Conservation (phyloP, 2,329 filamentous ascomycete species). For the Colletotrichum siamense region DNA sequence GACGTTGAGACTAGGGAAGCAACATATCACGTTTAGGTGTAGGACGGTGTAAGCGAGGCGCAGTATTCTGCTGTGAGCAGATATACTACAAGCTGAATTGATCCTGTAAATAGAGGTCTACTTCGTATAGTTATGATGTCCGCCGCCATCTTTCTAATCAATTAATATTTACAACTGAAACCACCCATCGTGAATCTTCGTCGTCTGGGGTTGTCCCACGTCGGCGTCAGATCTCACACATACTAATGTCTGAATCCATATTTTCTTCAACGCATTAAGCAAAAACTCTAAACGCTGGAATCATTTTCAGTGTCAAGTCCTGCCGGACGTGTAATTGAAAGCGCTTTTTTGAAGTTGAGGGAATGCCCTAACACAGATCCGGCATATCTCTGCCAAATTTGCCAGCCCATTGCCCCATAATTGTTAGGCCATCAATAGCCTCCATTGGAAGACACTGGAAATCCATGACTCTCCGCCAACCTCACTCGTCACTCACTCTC, state of each 20-base stretch:
- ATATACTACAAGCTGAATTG: neutral
- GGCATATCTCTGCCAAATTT: neutral
- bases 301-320: neutral
- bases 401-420: neutral
- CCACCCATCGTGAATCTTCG: neutral
- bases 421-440: neutral
- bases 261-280: neutral
- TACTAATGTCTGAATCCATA: neutral
- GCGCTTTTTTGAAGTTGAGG: neutral
- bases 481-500: constrained; percentile 64
- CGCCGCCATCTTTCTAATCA: neutral
- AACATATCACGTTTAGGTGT: neutral
- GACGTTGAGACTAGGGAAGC: neutral
- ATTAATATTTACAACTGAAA: neutral
- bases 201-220: neutral
- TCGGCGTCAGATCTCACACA: neutral
- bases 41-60: neutral
- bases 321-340: neutral
- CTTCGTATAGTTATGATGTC: neutral
- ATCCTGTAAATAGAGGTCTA: neutral
- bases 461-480: constrained; percentile 30
- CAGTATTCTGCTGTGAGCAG: neutral
- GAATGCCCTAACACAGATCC: neutral
- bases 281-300: neutral
- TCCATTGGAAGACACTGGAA: neutral